Base-by-base conservation (phyloP, 164 flowering plant species). In the Vitis rupestris region DNA sequence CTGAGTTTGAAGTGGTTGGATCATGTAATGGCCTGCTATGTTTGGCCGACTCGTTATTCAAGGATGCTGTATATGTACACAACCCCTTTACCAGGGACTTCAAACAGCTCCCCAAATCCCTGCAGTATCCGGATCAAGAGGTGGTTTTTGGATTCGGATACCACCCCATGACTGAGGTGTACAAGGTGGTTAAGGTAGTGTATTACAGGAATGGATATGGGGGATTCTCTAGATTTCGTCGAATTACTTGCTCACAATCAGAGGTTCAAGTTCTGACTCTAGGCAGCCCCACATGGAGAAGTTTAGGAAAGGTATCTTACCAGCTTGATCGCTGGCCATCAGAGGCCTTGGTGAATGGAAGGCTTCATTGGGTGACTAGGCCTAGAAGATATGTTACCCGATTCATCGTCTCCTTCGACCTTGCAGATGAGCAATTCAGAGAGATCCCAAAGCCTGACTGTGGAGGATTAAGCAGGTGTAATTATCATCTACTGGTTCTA, bases 21-120 rank as follows among this genome's bases (percentile, higher is more conserved):
- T 72, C 79, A 10, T 76, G 70, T 10, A 65, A 72, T 64, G 75
- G 79, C 14, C 53, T 76, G 52, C 15, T 72, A 3, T 76, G 79
- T 61, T 30, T 76, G 14, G 60, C 48, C 2, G 67, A 69, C 48
- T 13, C 75, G 1, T 14, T 17, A 3, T 7, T 0, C 12, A 50
- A n/a, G 3, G 50, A 53, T 55, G 9, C 56, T 12, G 10, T 68
- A 10, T 56, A 52, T 23, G 11, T 72, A 12, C 68, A 58, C 29
- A 70, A 76, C 56, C 79, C 79, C 9, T 64, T 76, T 10, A 64
- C 68, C 31, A 50, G 31, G 31, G 53, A 68, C 1, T 68, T 29
- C 49, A 7, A 9, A 27, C 50, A 72, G 54, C 63, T 76, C 9
- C 73, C 75, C 3, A 17, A 65, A 17, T 8, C 58, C 1, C 13